Base-by-base conservation (phyloP, 2,329 filamentous ascomycete species). In the Fusarium tjaetaba region DNA sequence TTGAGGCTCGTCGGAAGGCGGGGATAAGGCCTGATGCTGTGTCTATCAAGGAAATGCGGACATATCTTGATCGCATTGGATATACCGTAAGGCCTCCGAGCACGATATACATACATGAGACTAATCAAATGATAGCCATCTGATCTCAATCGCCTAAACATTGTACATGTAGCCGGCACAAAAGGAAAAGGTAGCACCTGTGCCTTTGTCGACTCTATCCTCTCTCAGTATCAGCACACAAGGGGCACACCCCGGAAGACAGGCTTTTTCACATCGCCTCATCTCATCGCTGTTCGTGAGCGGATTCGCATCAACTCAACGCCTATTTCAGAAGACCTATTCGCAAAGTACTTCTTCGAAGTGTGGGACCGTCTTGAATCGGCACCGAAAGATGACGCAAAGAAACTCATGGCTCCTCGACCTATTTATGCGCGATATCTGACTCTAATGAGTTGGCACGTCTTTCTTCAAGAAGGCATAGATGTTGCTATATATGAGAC, bases 151-250 rank as follows among this genome's bases (percentile, higher is more conserved):
- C 83, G 84, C n/a, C 82, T 94, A 36, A 92, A 92, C 73, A 86
- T 93, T 32, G 79, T 94, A 43, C 92, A 94, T 81, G 88, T 94
- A 32, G 89, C 92, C 30, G 92, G 92, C 10, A 94, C 92, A n/a
- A 94, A 94, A 80, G 92, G 92, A 10, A 94, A 94, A 81, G 92
- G 92, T 34, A 92, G 88, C 76, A 93, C 91, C 3, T 94, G 91
- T 77, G 91, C 91, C 43, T 93, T 92, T 72, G 85, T 89, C 65
- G 86, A 90, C 70, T 89, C 88, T 13, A 90, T 94, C 69, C 86
- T 94, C 49, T 82, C 84, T 22, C 84, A 84, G 59, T 87, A 90
- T 76, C 85, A 84, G 24, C 77, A 77, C 51, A 73, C 73, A 26
- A 72, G 76, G 61, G 64, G 75, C 32, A 73, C 76, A 3, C 85